A percentile compares a stretch with the other conserved stretches of the same genome.
Evolutionary conservation across 345 rosid species (phyloP).

Genomic region (Corchorus capsularis): DNA sequence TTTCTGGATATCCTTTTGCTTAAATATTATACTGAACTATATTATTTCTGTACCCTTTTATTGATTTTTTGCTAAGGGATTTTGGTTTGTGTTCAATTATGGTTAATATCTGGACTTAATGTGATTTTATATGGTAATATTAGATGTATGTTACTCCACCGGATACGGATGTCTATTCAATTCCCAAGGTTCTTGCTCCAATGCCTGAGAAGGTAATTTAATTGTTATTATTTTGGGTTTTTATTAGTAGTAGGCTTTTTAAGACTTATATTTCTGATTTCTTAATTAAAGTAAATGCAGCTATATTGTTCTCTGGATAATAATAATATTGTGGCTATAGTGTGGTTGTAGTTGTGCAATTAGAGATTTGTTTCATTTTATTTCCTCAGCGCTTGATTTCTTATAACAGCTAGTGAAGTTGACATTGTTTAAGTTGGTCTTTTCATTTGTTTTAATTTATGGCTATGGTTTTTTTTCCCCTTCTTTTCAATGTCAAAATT

Average conservation of each 20-base stretch:
- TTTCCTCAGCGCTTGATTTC: background rate
- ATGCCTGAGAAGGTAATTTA: slow-evolving; percentile 79
- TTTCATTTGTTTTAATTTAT: slow-evolving; percentile 2
- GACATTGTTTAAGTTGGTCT: slow-evolving; percentile 2
- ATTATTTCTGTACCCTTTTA: background rate
- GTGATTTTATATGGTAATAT: slow-evolving; percentile 15
- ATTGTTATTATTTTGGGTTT: background rate
- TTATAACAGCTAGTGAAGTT: background rate
- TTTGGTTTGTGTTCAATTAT: background rate
- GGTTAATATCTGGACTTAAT: background rate
- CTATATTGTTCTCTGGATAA: background rate
- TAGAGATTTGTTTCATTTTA: background rate
- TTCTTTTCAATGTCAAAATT: slow-evolving; percentile 14
- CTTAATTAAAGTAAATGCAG: background rate
- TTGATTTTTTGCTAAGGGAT: slow-evolving; percentile 2
- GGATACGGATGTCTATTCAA: slow-evolving; percentile 83
- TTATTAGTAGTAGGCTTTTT: background rate
- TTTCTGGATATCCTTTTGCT: background rate
- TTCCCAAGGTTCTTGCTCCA: slow-evolving; percentile 85
- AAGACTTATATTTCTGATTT: background rate
- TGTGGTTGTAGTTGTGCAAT: background rate
- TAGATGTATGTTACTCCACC: slow-evolving; percentile 99
- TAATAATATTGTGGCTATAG: background rate
- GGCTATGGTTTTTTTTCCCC: background rate
- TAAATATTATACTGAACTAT: background rate